Percentiles rank a stretch among this genome's conserved stretches.
Conservation (phyloP, 2,329 filamentous ascomycete species). For the Teratosphaeria destructans region DNA sequence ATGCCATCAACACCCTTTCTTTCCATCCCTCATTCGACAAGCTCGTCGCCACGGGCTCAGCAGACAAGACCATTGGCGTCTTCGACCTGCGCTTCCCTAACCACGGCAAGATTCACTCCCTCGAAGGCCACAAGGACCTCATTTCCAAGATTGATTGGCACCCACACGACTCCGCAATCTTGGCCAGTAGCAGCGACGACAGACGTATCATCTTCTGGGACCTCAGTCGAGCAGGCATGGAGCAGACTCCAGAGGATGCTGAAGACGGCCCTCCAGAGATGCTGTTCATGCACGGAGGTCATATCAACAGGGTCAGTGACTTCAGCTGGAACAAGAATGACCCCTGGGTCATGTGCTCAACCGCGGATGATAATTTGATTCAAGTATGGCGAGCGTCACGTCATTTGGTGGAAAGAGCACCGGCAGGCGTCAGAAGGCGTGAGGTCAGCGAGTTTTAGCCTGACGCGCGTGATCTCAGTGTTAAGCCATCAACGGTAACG, state of each 20-base stretch:
- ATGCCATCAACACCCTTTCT: constrained; percentile 90
- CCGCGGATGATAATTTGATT: constrained; percentile 91
- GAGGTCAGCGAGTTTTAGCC: constrained; percentile 20
- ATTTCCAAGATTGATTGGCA: constrained; percentile 94
- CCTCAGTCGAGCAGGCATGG: constrained; percentile 78
- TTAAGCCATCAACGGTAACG: background rate
- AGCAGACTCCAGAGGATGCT: constrained; percentile 87
- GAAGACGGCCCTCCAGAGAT: constrained; percentile 93
- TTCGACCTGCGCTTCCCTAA: constrained; percentile 68
- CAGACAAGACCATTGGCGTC: constrained; percentile 86
- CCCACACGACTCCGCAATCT: constrained; percentile 74
- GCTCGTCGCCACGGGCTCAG: constrained; percentile 82
- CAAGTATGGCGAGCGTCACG: constrained; percentile 57
- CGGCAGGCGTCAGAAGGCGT: constrained; percentile 20
- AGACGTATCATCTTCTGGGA: constrained; percentile 96
- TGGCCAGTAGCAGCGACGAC: constrained; percentile 88
- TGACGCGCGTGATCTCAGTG: background rate
- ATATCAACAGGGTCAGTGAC: constrained; percentile 92
- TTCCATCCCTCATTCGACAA: constrained; percentile 92
- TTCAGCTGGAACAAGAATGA: constrained; percentile 98
- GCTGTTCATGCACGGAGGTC: constrained; percentile 98
- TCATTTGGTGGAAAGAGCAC: constrained; percentile 24
- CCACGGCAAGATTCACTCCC: constrained; percentile 78
- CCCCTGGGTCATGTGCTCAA: constrained; percentile 88
- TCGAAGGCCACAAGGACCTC: constrained; percentile 78